phyloP scores from a whole-genome alignment of 495 filamentous ascomycete species.

The Zalerion maritima region DNA sequence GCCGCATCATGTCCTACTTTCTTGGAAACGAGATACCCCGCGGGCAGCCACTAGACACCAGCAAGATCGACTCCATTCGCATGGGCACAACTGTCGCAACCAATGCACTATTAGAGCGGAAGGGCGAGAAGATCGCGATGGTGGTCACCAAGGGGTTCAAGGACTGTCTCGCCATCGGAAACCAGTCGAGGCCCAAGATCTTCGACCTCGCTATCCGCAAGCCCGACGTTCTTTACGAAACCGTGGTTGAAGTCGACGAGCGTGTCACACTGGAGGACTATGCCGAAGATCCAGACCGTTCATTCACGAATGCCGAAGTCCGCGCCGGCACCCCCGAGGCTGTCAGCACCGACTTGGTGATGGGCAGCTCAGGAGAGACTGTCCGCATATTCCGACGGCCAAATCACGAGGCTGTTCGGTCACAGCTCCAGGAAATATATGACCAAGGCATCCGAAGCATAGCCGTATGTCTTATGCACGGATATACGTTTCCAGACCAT shows the following conservation, averaged over 20 bases:
- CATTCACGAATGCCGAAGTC: slow-evolving; percentile 31
- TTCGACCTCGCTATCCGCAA: slow-evolving; percentile 71
- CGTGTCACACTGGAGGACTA: slow-evolving; percentile 80
- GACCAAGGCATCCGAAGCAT: slow-evolving; percentile 52
- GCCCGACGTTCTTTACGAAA: slow-evolving; percentile 64
- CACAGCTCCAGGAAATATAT: slow-evolving; percentile 42
- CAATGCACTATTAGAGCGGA: slow-evolving; percentile 80
- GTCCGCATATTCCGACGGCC: slow-evolving; percentile 51
- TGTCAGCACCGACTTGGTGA: slow-evolving; percentile 39
- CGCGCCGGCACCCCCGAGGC: slow-evolving; percentile 31
- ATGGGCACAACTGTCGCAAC: slow-evolving; percentile 89
- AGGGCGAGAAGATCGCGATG: slow-evolving; percentile 83
- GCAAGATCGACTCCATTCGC: slow-evolving; percentile 66
- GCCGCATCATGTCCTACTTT: slow-evolving; percentile 75
- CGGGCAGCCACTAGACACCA: slow-evolving; percentile 70
- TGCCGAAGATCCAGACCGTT: slow-evolving; percentile 60
- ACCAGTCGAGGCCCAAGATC: slow-evolving; percentile 70
- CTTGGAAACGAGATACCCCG: slow-evolving; percentile 60
- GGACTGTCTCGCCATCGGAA: slow-evolving; percentile 79
- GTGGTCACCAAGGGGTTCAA: slow-evolving; percentile 88
- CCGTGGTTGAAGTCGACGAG: slow-evolving; percentile 68
- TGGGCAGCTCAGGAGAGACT: slow-evolving; percentile 53
- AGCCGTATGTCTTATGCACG: slow-evolving; percentile 69
- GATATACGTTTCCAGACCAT: slow-evolving; percentile 66
- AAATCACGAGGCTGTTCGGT: slow-evolving; percentile 32